phyloP scores from a whole-genome alignment of 257 asterid species.

The Jasminum sambac region DNA sequence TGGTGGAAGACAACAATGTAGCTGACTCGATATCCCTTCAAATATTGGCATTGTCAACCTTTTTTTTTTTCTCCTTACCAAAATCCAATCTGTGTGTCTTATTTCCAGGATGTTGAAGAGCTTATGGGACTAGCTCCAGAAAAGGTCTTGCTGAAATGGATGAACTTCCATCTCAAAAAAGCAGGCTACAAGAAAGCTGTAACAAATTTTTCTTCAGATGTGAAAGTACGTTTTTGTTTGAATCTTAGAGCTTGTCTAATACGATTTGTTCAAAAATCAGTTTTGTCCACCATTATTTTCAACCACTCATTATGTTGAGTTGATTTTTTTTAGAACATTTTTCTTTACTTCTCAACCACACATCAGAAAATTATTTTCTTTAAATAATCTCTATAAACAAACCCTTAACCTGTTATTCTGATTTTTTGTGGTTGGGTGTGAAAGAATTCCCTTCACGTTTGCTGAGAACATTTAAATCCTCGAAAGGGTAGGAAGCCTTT shows the following conservation, averaged over 20 bases:
- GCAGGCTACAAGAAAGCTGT: slow-evolving; percentile 86
- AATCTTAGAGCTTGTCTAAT: background rate
- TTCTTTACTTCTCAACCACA: no score
- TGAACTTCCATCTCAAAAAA: slow-evolving; percentile 95
- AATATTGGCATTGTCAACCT: slow-evolving; percentile 17
- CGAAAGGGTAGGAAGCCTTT: background rate
- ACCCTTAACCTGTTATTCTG: slow-evolving; percentile 6
- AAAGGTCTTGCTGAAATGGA: slow-evolving; percentile 87
- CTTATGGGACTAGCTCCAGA: slow-evolving; percentile 98
- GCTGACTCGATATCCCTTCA: slow-evolving; percentile 20
- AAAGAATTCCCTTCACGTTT: slow-evolving; percentile 3
- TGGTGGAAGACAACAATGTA: slow-evolving; percentile 93
- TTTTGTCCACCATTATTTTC: no score
- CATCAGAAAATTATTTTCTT: no score
- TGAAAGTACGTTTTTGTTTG: slow-evolving; percentile 58
- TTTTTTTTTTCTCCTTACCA: slow-evolving; percentile 15
- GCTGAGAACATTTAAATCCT: background rate
- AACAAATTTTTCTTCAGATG: slow-evolving; percentile 83
- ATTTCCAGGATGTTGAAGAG: slow-evolving; percentile 90
- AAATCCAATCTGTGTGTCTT: slow-evolving; percentile 28
- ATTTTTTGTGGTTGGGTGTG: slow-evolving; percentile 8
- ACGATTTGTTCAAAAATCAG: no score
- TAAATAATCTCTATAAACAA: no score
- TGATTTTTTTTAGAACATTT: no score
- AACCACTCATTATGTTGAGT: no score